Evolutionary conservation across 495 filamentous ascomycete species (phyloP), one percentile per base, ranked within the genome.

Genomic region (Neurospora tetrasperma): DNA sequence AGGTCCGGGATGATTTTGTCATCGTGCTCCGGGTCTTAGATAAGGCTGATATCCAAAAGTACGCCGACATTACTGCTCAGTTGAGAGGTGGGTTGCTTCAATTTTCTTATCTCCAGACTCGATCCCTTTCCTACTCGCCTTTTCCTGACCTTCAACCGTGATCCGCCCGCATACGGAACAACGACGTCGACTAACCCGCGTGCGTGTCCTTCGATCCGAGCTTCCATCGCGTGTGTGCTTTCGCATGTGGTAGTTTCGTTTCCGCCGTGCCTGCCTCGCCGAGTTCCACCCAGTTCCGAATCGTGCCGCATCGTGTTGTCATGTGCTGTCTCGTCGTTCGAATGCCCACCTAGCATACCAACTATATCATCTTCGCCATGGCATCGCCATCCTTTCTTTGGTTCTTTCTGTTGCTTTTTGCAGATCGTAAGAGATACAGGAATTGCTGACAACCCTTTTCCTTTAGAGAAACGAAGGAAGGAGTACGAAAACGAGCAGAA

Each of bases 1-100:
- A 95, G 77, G 90, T 94, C 76, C 86, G 92, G 54, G 84, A 91
- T 69, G 92, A 95, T 66, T 93, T 92, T 79, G 92, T 97, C 44
- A 95, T 97, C 81, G 93, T 96, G 5, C 82, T 96, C 73, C 84
- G 93, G 44, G 93, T 96, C 20, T 78, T 97, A 76, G 89, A 84
- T 35, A 92, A 91, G 81, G 91, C 94, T 71, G 92, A 97, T 76
- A 94, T 97, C 68, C 90, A 96, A 78, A 88, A 85, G 4, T 91
- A 93, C 77, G 92, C 93, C 14, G 86, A 88, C 62, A 90, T 89
- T 39, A 97, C 93, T 2, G 88, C 90, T 69, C 85, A 91, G 75
- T 87, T 96, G 69, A 86, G 93, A 90, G 91, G 92, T 94, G 84
- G 68, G 83, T 79, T 71, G 59, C 62, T 70, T 16, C 59, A 35